Conservation (phyloP, 768 basidiomycete genomes). For the Naematelia encephala region DNA sequence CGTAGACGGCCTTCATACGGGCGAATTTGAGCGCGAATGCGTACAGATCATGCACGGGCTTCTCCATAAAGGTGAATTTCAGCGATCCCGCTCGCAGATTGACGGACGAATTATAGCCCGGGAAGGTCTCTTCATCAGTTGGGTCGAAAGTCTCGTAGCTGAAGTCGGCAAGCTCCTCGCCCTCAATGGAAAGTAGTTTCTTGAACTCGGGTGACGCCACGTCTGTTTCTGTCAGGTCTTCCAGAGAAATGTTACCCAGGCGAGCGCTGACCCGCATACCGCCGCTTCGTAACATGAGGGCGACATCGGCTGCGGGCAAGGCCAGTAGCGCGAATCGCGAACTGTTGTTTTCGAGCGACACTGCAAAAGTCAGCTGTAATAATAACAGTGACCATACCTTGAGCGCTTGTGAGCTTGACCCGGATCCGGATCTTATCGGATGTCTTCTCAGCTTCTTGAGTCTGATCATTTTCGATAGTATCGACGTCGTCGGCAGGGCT, state of each 20-base stretch:
- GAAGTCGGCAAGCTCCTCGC: slow-evolving; percentile 89
- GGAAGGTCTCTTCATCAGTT: slow-evolving; percentile 60
- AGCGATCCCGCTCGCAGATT: slow-evolving; percentile 82
- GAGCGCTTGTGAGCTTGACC: slow-evolving; percentile 77
- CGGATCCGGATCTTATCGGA: slow-evolving; percentile 70
- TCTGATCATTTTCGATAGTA: slow-evolving; percentile 3
- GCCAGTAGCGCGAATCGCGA: slow-evolving; percentile 77
- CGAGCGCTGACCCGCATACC: slow-evolving; percentile 75
- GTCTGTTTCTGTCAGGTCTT: slow-evolving; percentile 56
- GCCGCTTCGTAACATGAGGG: slow-evolving; percentile 66
- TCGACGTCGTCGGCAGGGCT: slow-evolving; percentile 9
- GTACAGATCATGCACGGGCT: slow-evolving; percentile 84
- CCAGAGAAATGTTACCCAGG: slow-evolving; percentile 76
- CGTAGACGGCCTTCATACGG: slow-evolving; percentile 87
- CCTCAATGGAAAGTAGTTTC: slow-evolving; percentile 86
- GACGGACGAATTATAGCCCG: slow-evolving; percentile 78
- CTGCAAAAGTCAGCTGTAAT: slow-evolving; percentile 52
- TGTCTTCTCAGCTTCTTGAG: slow-evolving; percentile 3
- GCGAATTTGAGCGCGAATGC: slow-evolving; percentile 79
- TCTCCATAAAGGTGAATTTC: slow-evolving; percentile 80
- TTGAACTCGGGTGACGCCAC: slow-evolving; percentile 67
- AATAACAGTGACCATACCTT: slow-evolving; percentile 56
- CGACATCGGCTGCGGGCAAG: slow-evolving; percentile 83
- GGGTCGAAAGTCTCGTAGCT: slow-evolving; percentile 87
- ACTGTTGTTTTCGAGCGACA: slow-evolving; percentile 70